Evolutionary conservation across 2,329 filamentous ascomycete genomes (phyloP).

Genomic region (Fusarium sp.): DNA sequence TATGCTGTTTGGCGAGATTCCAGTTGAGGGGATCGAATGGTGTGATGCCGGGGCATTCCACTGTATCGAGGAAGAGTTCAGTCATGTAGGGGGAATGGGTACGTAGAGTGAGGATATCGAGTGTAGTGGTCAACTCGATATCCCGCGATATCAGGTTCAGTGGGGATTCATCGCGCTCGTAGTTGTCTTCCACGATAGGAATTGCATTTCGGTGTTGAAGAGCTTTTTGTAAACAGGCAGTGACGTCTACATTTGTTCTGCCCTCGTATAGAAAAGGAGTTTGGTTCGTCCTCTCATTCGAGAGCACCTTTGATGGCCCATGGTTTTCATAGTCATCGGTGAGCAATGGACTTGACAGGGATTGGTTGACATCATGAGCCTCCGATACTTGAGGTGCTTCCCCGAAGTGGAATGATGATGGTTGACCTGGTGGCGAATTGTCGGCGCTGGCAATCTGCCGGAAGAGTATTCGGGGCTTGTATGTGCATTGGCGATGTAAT

Average conservation of each 20-base stretch:
- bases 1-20: background rate
- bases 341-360: background rate
- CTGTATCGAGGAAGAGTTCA: background rate
- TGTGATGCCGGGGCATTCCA: background rate
- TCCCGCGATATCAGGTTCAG: background rate
- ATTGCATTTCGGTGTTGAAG: background rate
- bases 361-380: accelerated
- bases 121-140: background rate
- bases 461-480: background rate
- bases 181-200: background rate
- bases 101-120: background rate
- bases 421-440: background rate
- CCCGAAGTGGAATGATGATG: background rate
- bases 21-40: background rate
- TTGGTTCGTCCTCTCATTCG: background rate
- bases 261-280: background rate
- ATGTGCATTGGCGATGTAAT: background rate
- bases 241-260: background rate
- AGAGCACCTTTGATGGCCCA: accelerated
- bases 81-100: background rate
- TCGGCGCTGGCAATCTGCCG: background rate
- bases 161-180: background rate
- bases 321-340: background rate
- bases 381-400: background rate
- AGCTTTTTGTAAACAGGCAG: background rate